These are phyloP conservation scores for Candida lessepsii DNA, from an alignment of 805 yeast species.

Conservation along the genomic window DNA sequence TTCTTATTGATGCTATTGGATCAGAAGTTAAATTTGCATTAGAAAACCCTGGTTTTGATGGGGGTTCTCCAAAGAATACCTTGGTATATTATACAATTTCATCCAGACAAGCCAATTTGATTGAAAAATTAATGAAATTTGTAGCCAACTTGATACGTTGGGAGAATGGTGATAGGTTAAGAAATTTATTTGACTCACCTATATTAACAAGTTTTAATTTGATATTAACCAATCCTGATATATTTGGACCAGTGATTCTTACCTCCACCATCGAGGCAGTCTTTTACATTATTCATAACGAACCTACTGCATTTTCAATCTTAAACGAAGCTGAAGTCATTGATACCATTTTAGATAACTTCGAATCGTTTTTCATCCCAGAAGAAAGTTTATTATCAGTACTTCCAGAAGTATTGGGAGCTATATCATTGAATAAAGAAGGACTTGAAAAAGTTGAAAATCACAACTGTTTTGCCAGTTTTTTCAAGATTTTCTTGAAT, in stretches of 20 bases:
- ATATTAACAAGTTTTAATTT: constrained; percentile 60
- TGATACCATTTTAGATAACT: constrained; percentile 59
- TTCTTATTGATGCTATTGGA: constrained; percentile 58
- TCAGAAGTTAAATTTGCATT: constrained; percentile 66
- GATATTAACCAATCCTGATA: constrained; percentile 52
- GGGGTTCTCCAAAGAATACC: constrained; percentile 53
- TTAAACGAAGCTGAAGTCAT: constrained; percentile 76
- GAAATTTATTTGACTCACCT: constrained; percentile 84
- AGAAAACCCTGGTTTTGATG: constrained; percentile 55
- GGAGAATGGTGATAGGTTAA: constrained; percentile 80
- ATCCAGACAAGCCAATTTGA: constrained; percentile 55
- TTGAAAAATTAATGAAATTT: constrained; percentile 55
- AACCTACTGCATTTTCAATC: constrained; percentile 84
- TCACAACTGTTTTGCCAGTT: constrained; percentile 36
- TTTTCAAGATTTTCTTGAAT: constrained; percentile 50
- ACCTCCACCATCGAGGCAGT: constrained; percentile 62
- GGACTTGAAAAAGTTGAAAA: constrained; percentile 62
- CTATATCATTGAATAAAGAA: constrained; percentile 71
- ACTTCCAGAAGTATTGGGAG: constrained; percentile 76
- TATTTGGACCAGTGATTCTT: constrained; percentile 68
- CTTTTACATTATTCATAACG: constrained; percentile 75
- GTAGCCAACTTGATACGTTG: constrained; percentile 61
- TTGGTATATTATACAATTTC: constrained; percentile 52
- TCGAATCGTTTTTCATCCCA: constrained; percentile 54
- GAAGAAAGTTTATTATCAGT: constrained; percentile 57